Evolutionary conservation across 148 eudicot genomes (phyloP).

Genomic region (Rhododendron vialii): DNA sequence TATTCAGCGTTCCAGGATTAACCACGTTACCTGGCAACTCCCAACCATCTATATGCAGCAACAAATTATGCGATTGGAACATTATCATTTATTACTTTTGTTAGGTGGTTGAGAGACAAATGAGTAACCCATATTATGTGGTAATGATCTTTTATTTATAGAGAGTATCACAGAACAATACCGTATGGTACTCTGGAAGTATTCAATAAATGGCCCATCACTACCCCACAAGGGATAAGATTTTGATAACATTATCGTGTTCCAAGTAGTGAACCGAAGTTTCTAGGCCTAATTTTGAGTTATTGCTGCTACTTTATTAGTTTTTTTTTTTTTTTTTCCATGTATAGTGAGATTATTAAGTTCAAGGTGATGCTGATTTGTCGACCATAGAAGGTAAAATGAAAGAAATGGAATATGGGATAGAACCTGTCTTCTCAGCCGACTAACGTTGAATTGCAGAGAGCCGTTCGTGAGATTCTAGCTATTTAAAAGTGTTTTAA

Average conservation of each 20-base stretch:
- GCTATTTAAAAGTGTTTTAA: too few relatives aligned
- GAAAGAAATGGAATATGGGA: slow-evolving; percentile 18
- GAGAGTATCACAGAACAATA: background rate
- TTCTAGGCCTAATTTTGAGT: background rate
- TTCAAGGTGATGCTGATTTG: slow-evolving; percentile 20
- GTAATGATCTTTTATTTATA: too few relatives aligned
- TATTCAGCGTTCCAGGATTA: background rate
- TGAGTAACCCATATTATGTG: too few relatives aligned
- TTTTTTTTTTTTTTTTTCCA: background rate
- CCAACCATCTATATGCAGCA: background rate
- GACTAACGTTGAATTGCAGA: too few relatives aligned
- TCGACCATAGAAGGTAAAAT: background rate
- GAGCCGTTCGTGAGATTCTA: too few relatives aligned
- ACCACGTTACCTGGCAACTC: background rate
- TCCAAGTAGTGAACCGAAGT: background rate
- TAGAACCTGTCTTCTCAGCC: background rate
- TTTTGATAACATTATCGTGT: background rate
- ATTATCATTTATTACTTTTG: too few relatives aligned
- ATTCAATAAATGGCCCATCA: background rate
- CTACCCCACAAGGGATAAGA: background rate
- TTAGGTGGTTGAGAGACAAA: background rate
- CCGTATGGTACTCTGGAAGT: too few relatives aligned
- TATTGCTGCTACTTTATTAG: background rate
- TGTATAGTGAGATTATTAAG: background rate
- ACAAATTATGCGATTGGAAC: too few relatives aligned